These are phyloP conservation scores for Melocanna baccifera DNA, from an alignment of 176 grass and related monocot species.

Conservation along the genomic window DNA sequence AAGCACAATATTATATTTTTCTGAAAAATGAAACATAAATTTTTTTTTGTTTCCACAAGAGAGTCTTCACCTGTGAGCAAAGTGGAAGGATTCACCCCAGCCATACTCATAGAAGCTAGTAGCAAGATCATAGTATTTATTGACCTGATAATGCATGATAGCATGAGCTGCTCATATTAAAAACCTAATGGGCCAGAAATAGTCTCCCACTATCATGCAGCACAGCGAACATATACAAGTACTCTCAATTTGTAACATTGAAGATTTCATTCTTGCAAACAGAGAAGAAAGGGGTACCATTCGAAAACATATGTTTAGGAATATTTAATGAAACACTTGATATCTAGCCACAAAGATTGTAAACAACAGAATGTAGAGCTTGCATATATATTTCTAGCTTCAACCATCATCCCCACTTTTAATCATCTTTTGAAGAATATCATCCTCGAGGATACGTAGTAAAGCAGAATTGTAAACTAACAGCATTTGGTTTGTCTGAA, in stretches of 20 bases:
- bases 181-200: background rate
- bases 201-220: constrained; percentile 2
- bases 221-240: background rate
- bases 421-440: background rate
- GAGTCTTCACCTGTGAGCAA: constrained; percentile 78
- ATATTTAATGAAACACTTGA: background rate
- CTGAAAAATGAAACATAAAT: background rate
- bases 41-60: background rate
- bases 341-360: background rate
- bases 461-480: background rate
- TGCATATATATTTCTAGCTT: background rate
- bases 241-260: background rate
- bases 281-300: background rate
- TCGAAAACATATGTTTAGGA: background rate
- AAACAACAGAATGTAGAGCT: background rate
- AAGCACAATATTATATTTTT: background rate
- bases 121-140: constrained; percentile 98
- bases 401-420: background rate
- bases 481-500: background rate
- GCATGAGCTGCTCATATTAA: constrained; percentile 3
- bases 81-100: constrained; percentile 99
- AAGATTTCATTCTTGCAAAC: background rate
- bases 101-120: constrained; percentile 99
- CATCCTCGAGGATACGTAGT: background rate
- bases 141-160: constrained; percentile 58